Base-by-base conservation (phyloP, 176 grass and related monocot species). In the Rhipidocladum racemiflorum region DNA sequence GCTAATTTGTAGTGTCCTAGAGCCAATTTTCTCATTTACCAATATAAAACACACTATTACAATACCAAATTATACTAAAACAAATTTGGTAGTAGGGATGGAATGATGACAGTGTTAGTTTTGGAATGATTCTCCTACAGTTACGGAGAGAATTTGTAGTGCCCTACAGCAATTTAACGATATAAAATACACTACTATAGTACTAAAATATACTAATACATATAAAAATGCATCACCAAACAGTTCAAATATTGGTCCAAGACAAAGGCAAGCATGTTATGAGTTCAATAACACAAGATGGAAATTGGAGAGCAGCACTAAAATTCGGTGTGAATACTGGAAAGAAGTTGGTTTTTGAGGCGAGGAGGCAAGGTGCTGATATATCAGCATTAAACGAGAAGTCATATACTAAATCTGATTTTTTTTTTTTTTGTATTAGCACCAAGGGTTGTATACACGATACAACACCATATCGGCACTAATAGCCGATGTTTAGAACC, bases 281-380 rank as follows among this genome's bases (percentile, higher is more conserved):
- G 42, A 29, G 68, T 60, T n/a, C 13, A 84, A 18, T 34, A 64
- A 46, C 75, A 84, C 60, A 66, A 42, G 49, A 5, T 63, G 21
- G 1, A 23, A 88, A 88, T 20, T 55, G 11, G 43, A 77, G 51
- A 70, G 45, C 0, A 20, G 17, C 56, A 72, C 60, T 88, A 49
- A 56, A 48, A 32, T 43, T 34, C 67, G 20, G 62, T 39, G 17
- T 43, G 57, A 63, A 68, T 44, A 55, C 65, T 75, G 15, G 17
- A 81, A 72, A 34, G 43, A 50, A 16, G 28, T 50, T 50, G 28
- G 40, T 64, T 17, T 64, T 59, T 17, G 30, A 76, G 54, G 23
- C 0, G 32, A 51, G 48, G 40, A 21, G 24, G 40, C 61, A 84
- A 61, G 9, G 54, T 53, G 67, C 43, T 53, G n/a, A 64, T 38